Base-by-base conservation (phyloP, 139 green algal species). In the Desmodesmus armatus region DNA sequence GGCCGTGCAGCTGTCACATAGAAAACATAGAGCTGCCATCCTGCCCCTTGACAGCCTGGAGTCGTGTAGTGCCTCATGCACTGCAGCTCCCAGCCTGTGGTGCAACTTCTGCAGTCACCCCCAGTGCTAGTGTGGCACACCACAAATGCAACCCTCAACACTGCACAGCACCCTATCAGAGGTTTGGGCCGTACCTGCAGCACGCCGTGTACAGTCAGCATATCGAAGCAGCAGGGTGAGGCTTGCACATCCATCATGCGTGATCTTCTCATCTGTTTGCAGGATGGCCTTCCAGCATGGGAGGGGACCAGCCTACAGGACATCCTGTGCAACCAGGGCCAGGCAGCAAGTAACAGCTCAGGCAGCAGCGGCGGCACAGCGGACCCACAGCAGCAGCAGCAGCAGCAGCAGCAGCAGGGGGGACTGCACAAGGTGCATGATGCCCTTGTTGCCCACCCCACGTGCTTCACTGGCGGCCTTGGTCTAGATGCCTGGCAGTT, bases 401-500 rank as follows among this genome's bases (percentile, higher is more conserved):
- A 51, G 13, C 6, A 19, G 25, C 21, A 23, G 21, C 67, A 51
- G 63, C 63, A 72, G 67, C 35, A 0, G 23, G 31, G 31, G 13
- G 43, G 63, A 11, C 63, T 72, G 21, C 33, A 49, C 33, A 37
- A 2, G 25, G 51, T 11, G 17, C 74, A n/a, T n/a, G n/a, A n/a
- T 82, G 74, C 49, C 33, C 23, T 41, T 82, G 74, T 49, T 82
- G 76, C 23, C 2, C 76, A 72, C 37, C 55, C 53, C 31, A n/a
- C 7, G 23, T 40, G 53, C 47, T 58, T 23, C 53, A 39, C 6
- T 35, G 29, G 11, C n/a, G 76, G 55, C 37, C 55, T 82, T 53
- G 55, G 55, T 5, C 55, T 82, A 29, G 25, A 25, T n/a, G 3
- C 76, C 33, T 82, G 76, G 76, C 25, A 82, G 40, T 53, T 55